Evolutionary conservation across 73 alveolate species (phyloP), one percentile per base, ranked within the genome.

Genomic region (Breviolum minutum): DNA sequence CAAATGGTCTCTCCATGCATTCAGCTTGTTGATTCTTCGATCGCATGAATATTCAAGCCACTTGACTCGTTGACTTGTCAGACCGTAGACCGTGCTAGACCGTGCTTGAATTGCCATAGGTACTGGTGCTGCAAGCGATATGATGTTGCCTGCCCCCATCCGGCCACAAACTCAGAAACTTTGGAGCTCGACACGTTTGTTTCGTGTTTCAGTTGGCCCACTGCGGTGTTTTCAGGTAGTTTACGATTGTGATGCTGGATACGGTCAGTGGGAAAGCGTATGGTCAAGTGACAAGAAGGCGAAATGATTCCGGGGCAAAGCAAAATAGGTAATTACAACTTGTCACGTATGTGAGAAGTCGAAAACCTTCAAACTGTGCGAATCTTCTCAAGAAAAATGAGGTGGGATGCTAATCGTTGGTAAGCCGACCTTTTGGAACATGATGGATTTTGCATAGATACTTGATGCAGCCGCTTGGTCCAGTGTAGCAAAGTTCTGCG

Each of bases 131-230:
- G 97, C 87, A 70, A 90, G 77, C 64, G 63, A 29, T 90, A 90
- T 11, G 97, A 70, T 60, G 97, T 90, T n/a, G 97, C 97, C 74
- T 90, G 97, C 64, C 88, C 97, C 12, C n/a, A 90, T 48, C 84
- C 97, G 48, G 97, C 97, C 63, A 30, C 54, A 62, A 11, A 17
- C 85, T 73, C 74, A 22, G 95, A 24, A n/a, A 6, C 63, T 27
- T 27, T 27, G 16, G 14, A 7, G n/a, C 12, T 12, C 77, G 9
- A 12, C 6, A 60, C 76, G 61, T 60, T 24, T 19, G 60, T 5
- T 54, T 22, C 29, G 74, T 84, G 20, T 54, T 9, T 61, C 76
- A 0, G 2, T 60, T 54, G 74, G 26, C 10, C 16, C 22, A 17
- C n/a, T 22, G 63, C 30, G 24, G 24, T 20, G 16, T 32, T 54